Percentiles rank a stretch among this genome's conserved stretches.
These are phyloP conservation scores for Nemania serpens DNA, from an alignment of 2,329 filamentous ascomycete species.

Conservation along the genomic window DNA sequence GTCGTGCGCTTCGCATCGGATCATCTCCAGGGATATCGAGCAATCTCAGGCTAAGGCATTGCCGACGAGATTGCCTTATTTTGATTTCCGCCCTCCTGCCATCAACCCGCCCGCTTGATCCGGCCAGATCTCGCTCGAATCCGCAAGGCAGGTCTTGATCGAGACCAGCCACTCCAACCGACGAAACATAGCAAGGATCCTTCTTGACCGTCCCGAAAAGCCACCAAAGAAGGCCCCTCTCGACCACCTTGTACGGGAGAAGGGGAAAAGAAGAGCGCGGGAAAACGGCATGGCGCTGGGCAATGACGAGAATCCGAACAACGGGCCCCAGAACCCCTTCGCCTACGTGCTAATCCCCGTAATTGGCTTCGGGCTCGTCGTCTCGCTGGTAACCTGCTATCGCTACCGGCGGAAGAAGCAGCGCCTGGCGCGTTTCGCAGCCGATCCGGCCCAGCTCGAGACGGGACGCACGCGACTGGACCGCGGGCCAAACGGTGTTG, in stretches of 20 bases:
- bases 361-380: slow-evolving; percentile 33
- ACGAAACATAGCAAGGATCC: no score
- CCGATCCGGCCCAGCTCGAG: slow-evolving; percentile 29
- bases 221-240: no score
- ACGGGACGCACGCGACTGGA: slow-evolving; percentile 21
- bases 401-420: slow-evolving; percentile 33
- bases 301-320: slow-evolving; percentile 5
- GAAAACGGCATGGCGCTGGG: slow-evolving; percentile 3
- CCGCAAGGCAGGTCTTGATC: no score
- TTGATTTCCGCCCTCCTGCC: no score
- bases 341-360: slow-evolving; percentile 39
- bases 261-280: background rate
- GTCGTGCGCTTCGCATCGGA: no score
- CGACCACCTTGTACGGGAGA: background rate
- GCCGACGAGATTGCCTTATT: no score
- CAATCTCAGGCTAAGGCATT: no score
- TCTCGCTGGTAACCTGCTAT: slow-evolving; percentile 35
- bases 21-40: no score
- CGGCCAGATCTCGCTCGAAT: no score
- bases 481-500: slow-evolving; percentile 9
- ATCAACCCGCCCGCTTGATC: no score
- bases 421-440: slow-evolving; percentile 27
- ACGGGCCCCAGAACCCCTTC: slow-evolving; percentile 27
- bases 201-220: no score
- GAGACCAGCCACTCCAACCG: no score